Base-by-base conservation (phyloP, 176 grass and related monocot genomes). In the Chrysopogon serrulatus region DNA sequence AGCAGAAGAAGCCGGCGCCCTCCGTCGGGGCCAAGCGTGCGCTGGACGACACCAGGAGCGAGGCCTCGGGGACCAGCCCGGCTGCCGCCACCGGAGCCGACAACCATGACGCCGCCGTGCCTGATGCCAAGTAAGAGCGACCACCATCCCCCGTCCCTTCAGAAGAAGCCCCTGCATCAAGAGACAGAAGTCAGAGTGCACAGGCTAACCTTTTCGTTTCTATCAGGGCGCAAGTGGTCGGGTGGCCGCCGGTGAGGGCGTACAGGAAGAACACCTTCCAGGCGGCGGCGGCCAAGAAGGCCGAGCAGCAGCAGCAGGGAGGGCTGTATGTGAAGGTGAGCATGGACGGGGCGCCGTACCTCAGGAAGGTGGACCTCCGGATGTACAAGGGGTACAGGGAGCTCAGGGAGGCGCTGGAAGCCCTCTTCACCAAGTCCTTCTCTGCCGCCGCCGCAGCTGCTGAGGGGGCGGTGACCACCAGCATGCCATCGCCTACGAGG, bases 291-390 rank as follows among this genome's bases (percentile, higher is more conserved):
- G 69, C 49, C 66, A 94, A 89, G 90, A 88, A 67, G 53, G 78
- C 41, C 34, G 77, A 63, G 16, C 85, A 89, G 8, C 73, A 79
- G 18, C 81, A 81, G 65, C 42, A 18, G 1, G 88, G 77, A 53
- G 94, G 88, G 16, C 40, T 90, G 49, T 95, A 82, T 4, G 88
- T 95, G 73, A 98, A 98, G 77, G 92, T 98, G 41, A 98, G 95
- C 91, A 98, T 95, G 95, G 95, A 98, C 67, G 95, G 95, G 16
- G 95, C 91, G 41, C 95, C 92, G 8, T 93, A 95, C 86, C 84
- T 95, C 77, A 91, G 95, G 53, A 95, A 98, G 87, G 90, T 95
- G 45, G 92, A 98, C 76, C 95, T 98, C 68, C 84, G 76, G 78
- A 79, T 93, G 75, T 93, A 91, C 82, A 88, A 82, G 61, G 92